These are phyloP conservation scores for Haplosporangium sp. DNA, from an alignment of 371 early-diverging fungal genomes.

Conservation along the genomic window DNA sequence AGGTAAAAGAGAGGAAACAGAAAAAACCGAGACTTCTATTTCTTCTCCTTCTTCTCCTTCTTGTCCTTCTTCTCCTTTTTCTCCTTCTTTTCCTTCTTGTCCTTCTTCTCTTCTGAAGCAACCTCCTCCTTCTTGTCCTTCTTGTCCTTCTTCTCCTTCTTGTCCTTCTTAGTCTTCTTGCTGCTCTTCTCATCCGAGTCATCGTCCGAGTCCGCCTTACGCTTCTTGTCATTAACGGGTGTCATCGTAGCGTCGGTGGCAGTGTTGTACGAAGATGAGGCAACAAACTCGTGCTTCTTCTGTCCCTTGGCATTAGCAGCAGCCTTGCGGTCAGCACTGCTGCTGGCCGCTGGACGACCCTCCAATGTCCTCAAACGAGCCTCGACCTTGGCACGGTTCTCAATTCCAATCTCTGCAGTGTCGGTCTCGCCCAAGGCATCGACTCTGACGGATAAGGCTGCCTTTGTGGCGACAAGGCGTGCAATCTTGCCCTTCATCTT, in stretches of 20 bases:
- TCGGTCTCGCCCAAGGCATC: conserved; percentile 96
- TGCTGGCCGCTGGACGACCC: conserved; percentile 55
- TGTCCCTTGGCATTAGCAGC: conserved; percentile 72
- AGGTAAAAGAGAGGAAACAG: too few species aligned
- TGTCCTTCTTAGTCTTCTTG: conserved; percentile 56
- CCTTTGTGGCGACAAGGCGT: conserved; percentile 93
- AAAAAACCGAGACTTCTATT: conserved; percentile 7
- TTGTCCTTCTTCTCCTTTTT: conserved; percentile 61
- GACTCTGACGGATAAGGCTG: conserved; percentile 91
- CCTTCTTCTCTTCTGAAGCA: conserved; percentile 26
- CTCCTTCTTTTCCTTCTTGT: conserved; percentile 60
- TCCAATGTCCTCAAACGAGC: conserved; percentile 89
- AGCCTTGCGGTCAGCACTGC: conserved; percentile 61
- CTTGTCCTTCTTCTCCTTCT: conserved; percentile 62
- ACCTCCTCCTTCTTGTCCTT: conserved; percentile 53
- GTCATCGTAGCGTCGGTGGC: conserved; percentile 36
- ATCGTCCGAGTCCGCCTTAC: conserved; percentile 38
- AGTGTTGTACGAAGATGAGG: conserved; percentile 51
- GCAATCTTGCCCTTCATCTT: conserved; percentile 95
- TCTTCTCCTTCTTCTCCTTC: conserved; percentile 58
- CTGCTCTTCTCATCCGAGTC: conserved; percentile 18
- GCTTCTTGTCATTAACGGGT: conserved; percentile 40
- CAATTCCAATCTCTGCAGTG: conserved; percentile 85
- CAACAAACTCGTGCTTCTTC: conserved; percentile 71
- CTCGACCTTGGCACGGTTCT: conserved; percentile 88